Evolutionary conservation across 2,329 filamentous ascomycete species (phyloP).

Genomic region (Chalaropsis ovoidea): DNA sequence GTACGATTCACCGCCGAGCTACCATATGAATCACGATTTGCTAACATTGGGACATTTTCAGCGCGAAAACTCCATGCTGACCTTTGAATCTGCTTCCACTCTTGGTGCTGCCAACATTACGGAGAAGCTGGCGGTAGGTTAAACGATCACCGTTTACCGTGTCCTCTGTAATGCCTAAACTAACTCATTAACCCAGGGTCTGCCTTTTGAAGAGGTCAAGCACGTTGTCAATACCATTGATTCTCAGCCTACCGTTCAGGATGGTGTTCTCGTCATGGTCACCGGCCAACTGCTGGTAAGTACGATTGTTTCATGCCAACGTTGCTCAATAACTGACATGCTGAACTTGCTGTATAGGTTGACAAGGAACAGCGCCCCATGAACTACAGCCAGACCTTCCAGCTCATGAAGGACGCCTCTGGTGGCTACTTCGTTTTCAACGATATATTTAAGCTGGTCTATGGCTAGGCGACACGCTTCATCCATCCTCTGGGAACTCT

Average conservation of each 20-base stretch:
- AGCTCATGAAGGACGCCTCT: slow-evolving; percentile 56
- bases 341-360: slow-evolving; percentile 45
- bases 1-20: slow-evolving; percentile 43
- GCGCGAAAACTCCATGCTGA: slow-evolving; percentile 82
- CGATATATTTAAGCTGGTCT: slow-evolving; percentile 89
- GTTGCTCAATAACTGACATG: neutral
- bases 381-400: slow-evolving; percentile 85
- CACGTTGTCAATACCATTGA: slow-evolving; percentile 71
- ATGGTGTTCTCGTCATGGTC: slow-evolving; percentile 74
- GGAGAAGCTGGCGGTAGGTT: slow-evolving; percentile 68
- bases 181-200: slow-evolving; percentile 40
- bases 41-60: slow-evolving; percentile 34
- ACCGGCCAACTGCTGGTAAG: slow-evolving; percentile 76
- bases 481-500: neutral
- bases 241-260: slow-evolving; percentile 61
- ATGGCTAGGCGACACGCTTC: slow-evolving; percentile 38
- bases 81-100: slow-evolving; percentile 66
- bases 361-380: slow-evolving; percentile 79
- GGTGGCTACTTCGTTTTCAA: slow-evolving; percentile 82
- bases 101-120: slow-evolving; percentile 57
- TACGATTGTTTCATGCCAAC: slow-evolving; percentile 24
- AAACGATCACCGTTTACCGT: slow-evolving; percentile 23
- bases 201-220: slow-evolving; percentile 72
- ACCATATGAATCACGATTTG: neutral
- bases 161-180: neutral